A percentile compares a stretch with the other conserved stretches of the same genome.
Conservation (phyloP, 495 filamentous ascomycete species). For the Bathelium albidoporum region DNA sequence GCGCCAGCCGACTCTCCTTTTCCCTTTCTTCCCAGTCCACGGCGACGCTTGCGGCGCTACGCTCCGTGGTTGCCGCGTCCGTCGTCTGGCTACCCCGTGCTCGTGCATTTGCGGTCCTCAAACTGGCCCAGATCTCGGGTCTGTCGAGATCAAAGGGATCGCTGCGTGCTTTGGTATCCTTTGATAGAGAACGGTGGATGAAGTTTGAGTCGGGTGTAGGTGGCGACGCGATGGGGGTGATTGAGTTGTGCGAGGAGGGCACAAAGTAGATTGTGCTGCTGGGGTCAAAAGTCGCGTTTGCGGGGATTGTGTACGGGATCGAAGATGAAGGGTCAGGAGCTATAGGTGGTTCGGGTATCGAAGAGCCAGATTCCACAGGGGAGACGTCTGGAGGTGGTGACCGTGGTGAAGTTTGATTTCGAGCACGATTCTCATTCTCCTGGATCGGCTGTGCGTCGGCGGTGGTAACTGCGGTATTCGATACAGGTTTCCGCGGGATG, state of each 20-base stretch:
- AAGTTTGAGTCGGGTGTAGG: neutral
- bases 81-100: neutral
- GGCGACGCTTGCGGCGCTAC: neutral
- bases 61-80: neutral
- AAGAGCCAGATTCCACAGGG: neutral
- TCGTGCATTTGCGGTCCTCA: neutral
- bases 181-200: neutral
- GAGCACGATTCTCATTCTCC: neutral
- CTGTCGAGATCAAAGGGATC: conserved; percentile 1
- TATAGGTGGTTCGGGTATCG: neutral
- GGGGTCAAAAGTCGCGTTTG: conserved; percentile 1
- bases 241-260: neutral
- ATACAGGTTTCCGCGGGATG: neutral
- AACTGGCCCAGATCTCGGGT: neutral
- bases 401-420: neutral
- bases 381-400: neutral
- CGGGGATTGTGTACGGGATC: neutral
- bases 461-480: neutral
- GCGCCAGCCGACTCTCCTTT: neutral
- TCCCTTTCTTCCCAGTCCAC: neutral
- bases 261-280: conserved; percentile 3
- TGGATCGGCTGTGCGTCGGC: neutral
- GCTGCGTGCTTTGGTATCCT: conserved; percentile 1
- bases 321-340: neutral
- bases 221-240: neutral